Evolutionary conservation across 306 rosid genomes (phyloP).

Genomic region (Corylus avellana): DNA sequence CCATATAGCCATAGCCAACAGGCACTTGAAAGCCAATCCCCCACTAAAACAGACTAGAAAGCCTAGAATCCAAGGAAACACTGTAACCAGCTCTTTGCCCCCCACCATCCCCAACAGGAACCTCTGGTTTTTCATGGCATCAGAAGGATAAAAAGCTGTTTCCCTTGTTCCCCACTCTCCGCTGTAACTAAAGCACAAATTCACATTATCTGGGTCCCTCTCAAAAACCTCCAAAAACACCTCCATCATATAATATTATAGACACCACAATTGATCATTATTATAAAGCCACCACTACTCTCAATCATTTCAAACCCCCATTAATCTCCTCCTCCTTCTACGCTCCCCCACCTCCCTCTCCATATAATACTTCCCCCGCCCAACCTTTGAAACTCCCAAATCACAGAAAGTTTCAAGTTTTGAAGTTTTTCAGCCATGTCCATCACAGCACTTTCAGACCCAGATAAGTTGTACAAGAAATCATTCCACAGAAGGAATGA

Average conservation of each 20-base stretch:
- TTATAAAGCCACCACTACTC: constrained; percentile 51
- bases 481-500: constrained; percentile 68
- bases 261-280: constrained; percentile 40
- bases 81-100: constrained; percentile 39
- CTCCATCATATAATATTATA: constrained; percentile 49
- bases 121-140: constrained; percentile 46
- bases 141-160: constrained; percentile 40
- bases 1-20: constrained; percentile 50
- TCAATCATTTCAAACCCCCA: constrained; percentile 68
- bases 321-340: constrained; percentile 38
- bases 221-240: constrained; percentile 51
- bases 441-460: constrained; percentile 51
- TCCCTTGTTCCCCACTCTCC: constrained; percentile 41
- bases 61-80: constrained; percentile 78
- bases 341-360: constrained; percentile 21
- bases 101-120: constrained; percentile 60
- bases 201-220: constrained; percentile 54
- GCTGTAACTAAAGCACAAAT: constrained; percentile 34
- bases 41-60: constrained; percentile 48
- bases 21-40: constrained; percentile 49
- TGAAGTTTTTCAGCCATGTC: constrained; percentile 51
- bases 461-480: constrained; percentile 61
- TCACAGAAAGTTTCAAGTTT: constrained; percentile 29
- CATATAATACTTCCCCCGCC: constrained; percentile 15
- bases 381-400: constrained; percentile 17